Percentiles rank a stretch among this genome's conserved stretches.
These are phyloP conservation scores for Neobulgaria alba DNA, from an alignment of 2,329 filamentous ascomycete species.

Conservation along the genomic window DNA sequence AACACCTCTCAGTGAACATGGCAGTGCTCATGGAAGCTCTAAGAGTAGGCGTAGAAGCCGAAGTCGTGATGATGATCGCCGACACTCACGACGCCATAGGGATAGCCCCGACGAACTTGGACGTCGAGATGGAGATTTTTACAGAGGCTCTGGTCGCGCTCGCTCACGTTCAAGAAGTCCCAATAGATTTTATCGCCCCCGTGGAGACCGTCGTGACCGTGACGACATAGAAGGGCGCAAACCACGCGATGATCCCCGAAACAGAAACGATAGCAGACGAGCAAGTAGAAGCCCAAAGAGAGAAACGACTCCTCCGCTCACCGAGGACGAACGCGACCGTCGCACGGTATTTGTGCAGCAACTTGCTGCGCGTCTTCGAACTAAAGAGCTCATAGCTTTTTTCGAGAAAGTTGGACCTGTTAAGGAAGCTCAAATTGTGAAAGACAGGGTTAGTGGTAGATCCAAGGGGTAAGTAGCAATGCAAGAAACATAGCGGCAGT, in stretches of 20 bases:
- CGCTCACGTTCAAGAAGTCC: constrained; percentile 68
- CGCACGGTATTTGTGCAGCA: constrained; percentile 98
- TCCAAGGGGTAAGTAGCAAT: constrained; percentile 75
- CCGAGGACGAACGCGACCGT: constrained; percentile 92
- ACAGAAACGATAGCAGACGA: constrained; percentile 31
- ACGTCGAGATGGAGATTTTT: constrained; percentile 57
- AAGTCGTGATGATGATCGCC: constrained; percentile 68
- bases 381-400: constrained; percentile 85
- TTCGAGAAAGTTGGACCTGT: constrained; percentile 93
- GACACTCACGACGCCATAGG: constrained; percentile 65
- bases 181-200: constrained; percentile 45
- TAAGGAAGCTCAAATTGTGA: constrained; percentile 96
- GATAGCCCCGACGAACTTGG: constrained; percentile 38
- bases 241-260: constrained; percentile 34
- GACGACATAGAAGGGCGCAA: constrained; percentile 44
- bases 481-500: not conserved
- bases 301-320: constrained; percentile 62
- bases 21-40: constrained; percentile 59
- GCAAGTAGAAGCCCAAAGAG: constrained; percentile 33
- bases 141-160: constrained; percentile 54
- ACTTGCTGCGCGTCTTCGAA: constrained; percentile 85
- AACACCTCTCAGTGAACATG: constrained; percentile 66
- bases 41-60: constrained; percentile 74
- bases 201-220: constrained; percentile 40
- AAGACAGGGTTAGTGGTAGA: constrained; percentile 90